These are phyloP conservation scores for Erodium moschatum DNA, from an alignment of 441 rosid genomes.

Conservation along the genomic window DNA sequence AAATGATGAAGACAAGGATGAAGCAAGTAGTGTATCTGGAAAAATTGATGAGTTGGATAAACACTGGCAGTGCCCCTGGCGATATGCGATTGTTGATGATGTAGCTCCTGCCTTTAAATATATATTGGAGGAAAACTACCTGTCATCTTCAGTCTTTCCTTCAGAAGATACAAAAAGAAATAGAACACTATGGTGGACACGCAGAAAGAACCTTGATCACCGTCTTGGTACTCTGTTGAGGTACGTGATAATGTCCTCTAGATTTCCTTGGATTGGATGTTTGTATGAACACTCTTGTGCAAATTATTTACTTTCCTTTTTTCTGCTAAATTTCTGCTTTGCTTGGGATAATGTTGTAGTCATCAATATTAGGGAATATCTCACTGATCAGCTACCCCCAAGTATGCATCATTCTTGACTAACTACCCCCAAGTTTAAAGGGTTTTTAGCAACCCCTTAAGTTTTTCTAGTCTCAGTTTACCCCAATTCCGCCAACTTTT, in stretches of 20 bases:
- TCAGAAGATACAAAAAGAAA: conserved; percentile 50
- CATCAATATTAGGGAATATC: no score
- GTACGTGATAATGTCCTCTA: conserved; percentile 26
- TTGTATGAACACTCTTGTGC: no score
- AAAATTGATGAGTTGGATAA: conserved; percentile 30
- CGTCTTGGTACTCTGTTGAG: conserved; percentile 59
- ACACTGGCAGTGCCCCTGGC: conserved; percentile 89
- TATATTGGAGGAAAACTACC: conserved; percentile 66
- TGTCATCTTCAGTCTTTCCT: conserved; percentile 40
- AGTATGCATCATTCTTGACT: no score
- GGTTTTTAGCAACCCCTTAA: no score
- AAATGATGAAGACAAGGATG: conserved; percentile 31
- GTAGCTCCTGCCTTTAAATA: conserved; percentile 70
- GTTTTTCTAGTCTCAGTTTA: no score
- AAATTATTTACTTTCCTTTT: no score
- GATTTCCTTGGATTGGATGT: no score
- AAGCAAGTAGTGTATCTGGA: conserved; percentile 27
- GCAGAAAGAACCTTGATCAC: conserved; percentile 69
- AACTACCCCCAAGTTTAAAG: no score
- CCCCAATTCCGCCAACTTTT: no score
- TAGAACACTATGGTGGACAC: conserved; percentile 66
- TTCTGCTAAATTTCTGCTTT: no score
- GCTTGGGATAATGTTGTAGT: no score
- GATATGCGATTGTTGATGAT: conserved; percentile 54
- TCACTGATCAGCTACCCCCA: no score